Evolutionary conservation across 2,329 filamentous ascomycete species (phyloP).

Genomic region (Teratosphaeria nubilosa): DNA sequence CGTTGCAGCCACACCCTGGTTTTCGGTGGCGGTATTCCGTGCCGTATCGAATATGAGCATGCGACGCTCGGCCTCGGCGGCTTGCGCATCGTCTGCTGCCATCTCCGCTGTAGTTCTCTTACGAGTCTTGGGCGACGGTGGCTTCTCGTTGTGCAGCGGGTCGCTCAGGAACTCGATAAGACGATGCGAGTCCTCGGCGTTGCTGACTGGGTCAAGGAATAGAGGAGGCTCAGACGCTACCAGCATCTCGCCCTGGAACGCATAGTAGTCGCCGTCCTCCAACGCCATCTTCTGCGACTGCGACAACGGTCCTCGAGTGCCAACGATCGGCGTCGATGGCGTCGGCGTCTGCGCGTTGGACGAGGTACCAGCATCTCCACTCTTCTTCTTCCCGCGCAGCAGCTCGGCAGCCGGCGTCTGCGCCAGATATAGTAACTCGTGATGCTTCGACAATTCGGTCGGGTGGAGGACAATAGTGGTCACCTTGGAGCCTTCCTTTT

Average conservation of each 20-base stretch:
- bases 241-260: slow-evolving; percentile 67
- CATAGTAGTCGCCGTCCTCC: slow-evolving; percentile 60
- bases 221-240: slow-evolving; percentile 65
- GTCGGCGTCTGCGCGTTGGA: slow-evolving; percentile 51
- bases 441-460: slow-evolving; percentile 63
- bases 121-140: slow-evolving; percentile 75
- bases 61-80: slow-evolving; percentile 78
- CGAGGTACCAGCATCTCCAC: slow-evolving; percentile 47
- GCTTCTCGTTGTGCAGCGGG: slow-evolving; percentile 63
- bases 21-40: slow-evolving; percentile 60
- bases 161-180: slow-evolving; percentile 64
- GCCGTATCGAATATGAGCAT: slow-evolving; percentile 86
- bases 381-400: slow-evolving; percentile 34
- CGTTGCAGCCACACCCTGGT: slow-evolving; percentile 53
- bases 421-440: slow-evolving; percentile 67
- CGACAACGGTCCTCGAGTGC: slow-evolving; percentile 50
- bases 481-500: slow-evolving; percentile 44
- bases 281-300: slow-evolving; percentile 67
- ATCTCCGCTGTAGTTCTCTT: slow-evolving; percentile 93
- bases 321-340: slow-evolving; percentile 35
- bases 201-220: slow-evolving; percentile 65
- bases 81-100: slow-evolving; percentile 85
- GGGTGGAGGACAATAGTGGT: slow-evolving; percentile 77
- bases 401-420: slow-evolving; percentile 52
- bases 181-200: slow-evolving; percentile 56